Evolutionary conservation across 78 protist species (phyloP), one percentile per base, ranked within the genome.

Genomic region (Ministeria vibrans): DNA sequence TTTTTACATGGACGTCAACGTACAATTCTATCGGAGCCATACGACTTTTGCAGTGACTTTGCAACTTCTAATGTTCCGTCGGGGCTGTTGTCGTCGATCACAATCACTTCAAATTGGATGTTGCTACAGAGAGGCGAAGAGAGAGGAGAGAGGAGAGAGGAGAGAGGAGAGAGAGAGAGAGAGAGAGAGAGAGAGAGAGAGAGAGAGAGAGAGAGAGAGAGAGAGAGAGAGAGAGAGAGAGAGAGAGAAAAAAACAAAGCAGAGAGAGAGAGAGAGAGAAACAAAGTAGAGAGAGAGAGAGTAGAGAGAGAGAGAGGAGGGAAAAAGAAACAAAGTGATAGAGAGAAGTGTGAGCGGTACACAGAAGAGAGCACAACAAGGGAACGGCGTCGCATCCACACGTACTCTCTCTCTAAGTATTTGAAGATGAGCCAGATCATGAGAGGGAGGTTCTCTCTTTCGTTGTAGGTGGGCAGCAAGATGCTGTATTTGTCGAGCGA

Each of bases 401-500:
- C 86, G 59, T 46, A 82, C 87, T 53, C 44, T 34, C 80, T 77
- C 9, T 75, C 78, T 46, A 92, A 86, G 46, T 59, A 63, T n/a
- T 62, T 38, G 32, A 30, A 42, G 71, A 92, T 63, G 53, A 94
- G 84, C 79, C 85, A 88, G 43, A 74, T 63, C 25, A 92, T 83
- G 68, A 94, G 75, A n/a, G 97, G 97, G 2, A 94, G 83, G 55
- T 94, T 94, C 69, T 94, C 92, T 4, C 86, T 72, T 78, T 94
- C 97, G 59, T 92, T 92, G 85, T 92, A 92, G 6, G 97, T 94
- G 59, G 97, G 97, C 18, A 92, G 77, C 23, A 94, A 78, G 13
- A 94, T 78, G 27, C 89, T 80, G 78, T 94, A 94, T 70, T 89
- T 86, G 59, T 87, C 87, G 30, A n/a, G n/a, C n/a, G n/a, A n/a